Conservation (phyloP, 805 yeast species). For the Teunomyces funiuensis region DNA sequence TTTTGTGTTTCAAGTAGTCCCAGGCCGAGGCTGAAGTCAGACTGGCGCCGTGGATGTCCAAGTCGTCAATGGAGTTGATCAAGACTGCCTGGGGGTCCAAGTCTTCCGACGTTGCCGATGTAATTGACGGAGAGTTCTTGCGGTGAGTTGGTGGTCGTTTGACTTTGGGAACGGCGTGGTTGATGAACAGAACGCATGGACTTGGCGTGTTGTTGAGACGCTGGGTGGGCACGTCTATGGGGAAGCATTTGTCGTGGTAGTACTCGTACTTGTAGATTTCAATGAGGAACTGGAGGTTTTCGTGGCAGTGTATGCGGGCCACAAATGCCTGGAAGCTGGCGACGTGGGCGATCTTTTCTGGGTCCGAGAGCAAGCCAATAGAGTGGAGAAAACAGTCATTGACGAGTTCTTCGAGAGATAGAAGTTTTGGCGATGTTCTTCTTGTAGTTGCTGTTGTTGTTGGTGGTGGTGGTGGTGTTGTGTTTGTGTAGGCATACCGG, state of each 20-base stretch:
- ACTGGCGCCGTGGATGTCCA: conserved; percentile 9
- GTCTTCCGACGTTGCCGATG: conserved; percentile 22
- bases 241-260: conserved; percentile 32
- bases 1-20: conserved; percentile 11
- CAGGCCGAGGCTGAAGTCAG: conserved; percentile 14
- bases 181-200: conserved; percentile 12
- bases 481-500: conserved; percentile 7
- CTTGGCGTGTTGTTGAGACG: conserved; percentile 13
- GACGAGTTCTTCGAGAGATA: conserved; percentile 28
- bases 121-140: not conserved
- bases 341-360: conserved; percentile 17
- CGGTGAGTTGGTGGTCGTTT: conserved; percentile 6
- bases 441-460: not conserved
- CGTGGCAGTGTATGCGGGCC: conserved; percentile 43
- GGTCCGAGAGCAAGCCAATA: conserved; percentile 17
- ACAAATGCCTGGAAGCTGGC: conserved; percentile 34
- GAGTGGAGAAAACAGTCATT: conserved; percentile 32
- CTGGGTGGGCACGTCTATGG: conserved; percentile 8
- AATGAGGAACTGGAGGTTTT: conserved; percentile 45
- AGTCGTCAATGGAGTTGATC: conserved; percentile 27
- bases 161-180: conserved; percentile 10
- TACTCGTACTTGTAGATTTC: conserved; percentile 48
- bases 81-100: conserved; percentile 23
- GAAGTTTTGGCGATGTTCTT: conserved; percentile 6
- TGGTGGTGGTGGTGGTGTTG: not conserved